Evolutionary conservation across 2,329 filamentous ascomycete species (phyloP).

Genomic region (Pseudogymnoascus sp.): DNA sequence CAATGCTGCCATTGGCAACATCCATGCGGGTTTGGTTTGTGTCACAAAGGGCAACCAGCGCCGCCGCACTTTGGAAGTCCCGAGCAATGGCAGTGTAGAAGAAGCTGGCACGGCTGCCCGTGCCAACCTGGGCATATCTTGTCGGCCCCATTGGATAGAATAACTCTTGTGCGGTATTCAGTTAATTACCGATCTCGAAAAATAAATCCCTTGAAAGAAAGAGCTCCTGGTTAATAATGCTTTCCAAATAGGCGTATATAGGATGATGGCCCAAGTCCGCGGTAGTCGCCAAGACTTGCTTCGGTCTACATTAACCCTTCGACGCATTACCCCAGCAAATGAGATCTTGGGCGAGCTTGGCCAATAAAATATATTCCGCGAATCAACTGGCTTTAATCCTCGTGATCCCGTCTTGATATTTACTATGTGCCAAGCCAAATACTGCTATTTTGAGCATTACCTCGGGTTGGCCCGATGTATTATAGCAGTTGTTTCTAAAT

Average conservation of each 20-base stretch:
- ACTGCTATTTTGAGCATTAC: background rate
- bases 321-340: background rate
- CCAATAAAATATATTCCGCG: background rate
- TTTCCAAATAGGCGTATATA: background rate
- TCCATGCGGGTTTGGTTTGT: conserved; percentile 53
- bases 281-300: background rate
- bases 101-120: conserved; percentile 51
- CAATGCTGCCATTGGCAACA: conserved; percentile 45
- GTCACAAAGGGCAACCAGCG: conserved; percentile 50
- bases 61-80: conserved; percentile 43
- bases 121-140: conserved; percentile 50
- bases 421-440: background rate
- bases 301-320: background rate
- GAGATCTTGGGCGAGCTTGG: background rate
- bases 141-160: conserved; percentile 25
- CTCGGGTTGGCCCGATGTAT: background rate
- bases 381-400: background rate
- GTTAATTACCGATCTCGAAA: background rate
- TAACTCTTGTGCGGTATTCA: background rate
- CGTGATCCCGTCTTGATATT: background rate
- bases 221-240: background rate
- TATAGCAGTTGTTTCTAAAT: background rate
- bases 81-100: conserved; percentile 52
- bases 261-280: background rate
- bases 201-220: background rate